Conservation (phyloP, 2,329 filamentous ascomycete genomes). For the Fusarium sulawesiense region DNA sequence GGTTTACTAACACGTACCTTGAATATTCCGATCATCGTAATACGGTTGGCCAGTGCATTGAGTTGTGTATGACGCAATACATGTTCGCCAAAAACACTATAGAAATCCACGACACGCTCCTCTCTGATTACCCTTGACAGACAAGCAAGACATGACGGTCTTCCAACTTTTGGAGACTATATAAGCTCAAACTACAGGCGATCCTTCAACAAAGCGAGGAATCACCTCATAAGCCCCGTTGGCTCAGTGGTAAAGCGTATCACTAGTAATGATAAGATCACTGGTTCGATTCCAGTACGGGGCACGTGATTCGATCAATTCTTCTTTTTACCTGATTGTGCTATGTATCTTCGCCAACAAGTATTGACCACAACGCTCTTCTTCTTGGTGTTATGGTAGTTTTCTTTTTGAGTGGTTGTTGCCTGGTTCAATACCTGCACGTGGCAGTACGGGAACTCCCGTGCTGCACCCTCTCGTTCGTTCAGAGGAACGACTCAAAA, state of each 20-base stretch:
- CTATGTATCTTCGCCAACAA: too few relatives aligned
- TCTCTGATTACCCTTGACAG: neutral
- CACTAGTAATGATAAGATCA: constrained; percentile 45
- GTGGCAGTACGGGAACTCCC: neutral
- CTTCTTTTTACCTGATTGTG: neutral
- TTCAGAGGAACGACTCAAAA: neutral
- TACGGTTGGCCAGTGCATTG: neutral
- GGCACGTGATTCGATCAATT: neutral
- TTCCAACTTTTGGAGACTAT: neutral
- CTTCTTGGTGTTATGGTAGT: too few relatives aligned
- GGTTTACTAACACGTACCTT: neutral
- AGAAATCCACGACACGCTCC: neutral
- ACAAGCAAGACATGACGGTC: too few relatives aligned
- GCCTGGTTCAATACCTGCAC: neutral
- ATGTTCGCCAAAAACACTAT: neutral
- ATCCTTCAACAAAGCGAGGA: neutral
- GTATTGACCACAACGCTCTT: too few relatives aligned
- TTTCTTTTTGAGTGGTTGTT: neutral
- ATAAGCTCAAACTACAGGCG: rapidly evolving
- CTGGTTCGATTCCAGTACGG: constrained; percentile 43
- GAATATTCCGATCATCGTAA: neutral
- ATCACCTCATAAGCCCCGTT: constrained; percentile 39
- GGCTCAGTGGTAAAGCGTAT: constrained; percentile 45
- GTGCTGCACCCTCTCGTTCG: neutral
- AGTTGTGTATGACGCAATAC: neutral